Conservation (phyloP, 495 filamentous ascomycete genomes). For the Pseudomonodictys pantanalensis region DNA sequence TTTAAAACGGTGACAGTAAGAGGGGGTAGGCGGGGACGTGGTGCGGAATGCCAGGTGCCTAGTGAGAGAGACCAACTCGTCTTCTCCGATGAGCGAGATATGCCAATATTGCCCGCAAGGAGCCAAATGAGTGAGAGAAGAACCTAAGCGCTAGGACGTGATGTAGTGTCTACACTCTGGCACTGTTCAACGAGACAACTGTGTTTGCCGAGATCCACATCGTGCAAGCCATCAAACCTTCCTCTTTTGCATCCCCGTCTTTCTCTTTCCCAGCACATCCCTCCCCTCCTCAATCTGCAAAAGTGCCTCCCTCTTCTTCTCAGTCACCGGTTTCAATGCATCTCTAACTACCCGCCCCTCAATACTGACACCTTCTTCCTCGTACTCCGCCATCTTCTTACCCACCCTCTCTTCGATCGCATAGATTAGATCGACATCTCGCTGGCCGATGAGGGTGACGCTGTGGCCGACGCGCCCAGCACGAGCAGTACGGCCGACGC, state of each 20-base stretch:
- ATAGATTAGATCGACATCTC: conserved; percentile 81
- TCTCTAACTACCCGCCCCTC: conserved; percentile 81
- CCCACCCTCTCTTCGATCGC: conserved; percentile 86
- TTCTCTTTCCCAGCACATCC: conserved; percentile 77
- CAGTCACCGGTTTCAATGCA: conserved; percentile 78
- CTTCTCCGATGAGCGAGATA: too few relatives aligned
- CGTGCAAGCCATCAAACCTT: too few relatives aligned
- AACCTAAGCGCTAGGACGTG: too few relatives aligned
- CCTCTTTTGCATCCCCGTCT: conserved; percentile 55
- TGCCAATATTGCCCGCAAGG: too few relatives aligned
- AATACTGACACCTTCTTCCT: conserved; percentile 84
- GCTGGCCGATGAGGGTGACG: conserved; percentile 86
- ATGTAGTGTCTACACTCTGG: too few relatives aligned
- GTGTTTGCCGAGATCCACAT: too few relatives aligned
- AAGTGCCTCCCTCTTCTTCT: conserved; percentile 86
- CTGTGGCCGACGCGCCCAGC: conserved; percentile 78
- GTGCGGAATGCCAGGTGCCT: too few relatives aligned
- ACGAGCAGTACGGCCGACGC: conserved; percentile 90
- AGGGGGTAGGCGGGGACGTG: too few relatives aligned
- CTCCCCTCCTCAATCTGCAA: conserved; percentile 88
- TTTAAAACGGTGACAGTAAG: too few relatives aligned
- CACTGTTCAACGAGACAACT: too few relatives aligned
- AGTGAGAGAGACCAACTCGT: too few relatives aligned
- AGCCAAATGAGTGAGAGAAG: too few relatives aligned
- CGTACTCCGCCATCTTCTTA: conserved; percentile 73